Conservation (phyloP, 768 basidiomycete genomes). For the Hericium rajendrae region DNA sequence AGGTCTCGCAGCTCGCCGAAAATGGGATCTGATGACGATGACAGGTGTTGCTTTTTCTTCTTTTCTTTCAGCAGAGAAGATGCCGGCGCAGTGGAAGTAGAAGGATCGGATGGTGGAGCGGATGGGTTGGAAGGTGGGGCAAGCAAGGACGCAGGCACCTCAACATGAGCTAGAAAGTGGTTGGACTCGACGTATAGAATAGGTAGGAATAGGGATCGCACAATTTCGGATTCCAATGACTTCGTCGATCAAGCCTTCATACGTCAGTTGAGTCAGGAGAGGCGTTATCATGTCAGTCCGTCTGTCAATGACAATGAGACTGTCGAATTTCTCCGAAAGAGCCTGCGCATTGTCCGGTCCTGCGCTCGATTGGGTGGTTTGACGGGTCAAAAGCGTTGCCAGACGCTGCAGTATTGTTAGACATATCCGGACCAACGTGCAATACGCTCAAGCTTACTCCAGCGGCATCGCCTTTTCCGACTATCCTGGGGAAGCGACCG, state of each 20-base stretch:
- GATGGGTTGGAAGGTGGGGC: conserved; percentile 39
- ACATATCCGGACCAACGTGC: not conserved
- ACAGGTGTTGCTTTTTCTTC: conserved; percentile 84
- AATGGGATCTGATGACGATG: conserved; percentile 69
- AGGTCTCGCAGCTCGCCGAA: conserved; percentile 79
- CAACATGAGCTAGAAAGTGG: conserved; percentile 52
- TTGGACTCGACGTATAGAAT: not conserved
- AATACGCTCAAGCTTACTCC: conserved; percentile 34
- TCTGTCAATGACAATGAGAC: conserved; percentile 82
- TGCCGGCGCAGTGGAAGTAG: conserved; percentile 33
- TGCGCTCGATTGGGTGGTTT: conserved; percentile 35
- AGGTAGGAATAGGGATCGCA: conserved; percentile 27
- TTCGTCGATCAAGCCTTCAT: conserved; percentile 94
- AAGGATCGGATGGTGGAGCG: conserved; percentile 22
- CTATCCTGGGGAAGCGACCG: conserved; percentile 83
- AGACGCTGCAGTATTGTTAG: conserved; percentile 45
- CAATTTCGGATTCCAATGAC: conserved; percentile 84
- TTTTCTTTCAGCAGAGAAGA: conserved; percentile 60
- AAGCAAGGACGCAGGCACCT: conserved; percentile 65
- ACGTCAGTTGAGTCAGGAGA: conserved; percentile 89
- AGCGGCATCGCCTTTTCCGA: conserved; percentile 89
- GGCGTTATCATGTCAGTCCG: conserved; percentile 94
- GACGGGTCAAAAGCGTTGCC: conserved; percentile 57
- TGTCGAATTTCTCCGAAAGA: conserved; percentile 63
- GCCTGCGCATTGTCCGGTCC: conserved; percentile 32